These are phyloP conservation scores for Coemansia asiatica DNA, from an alignment of 192 early-diverging fungal species.

Conservation along the genomic window DNA sequence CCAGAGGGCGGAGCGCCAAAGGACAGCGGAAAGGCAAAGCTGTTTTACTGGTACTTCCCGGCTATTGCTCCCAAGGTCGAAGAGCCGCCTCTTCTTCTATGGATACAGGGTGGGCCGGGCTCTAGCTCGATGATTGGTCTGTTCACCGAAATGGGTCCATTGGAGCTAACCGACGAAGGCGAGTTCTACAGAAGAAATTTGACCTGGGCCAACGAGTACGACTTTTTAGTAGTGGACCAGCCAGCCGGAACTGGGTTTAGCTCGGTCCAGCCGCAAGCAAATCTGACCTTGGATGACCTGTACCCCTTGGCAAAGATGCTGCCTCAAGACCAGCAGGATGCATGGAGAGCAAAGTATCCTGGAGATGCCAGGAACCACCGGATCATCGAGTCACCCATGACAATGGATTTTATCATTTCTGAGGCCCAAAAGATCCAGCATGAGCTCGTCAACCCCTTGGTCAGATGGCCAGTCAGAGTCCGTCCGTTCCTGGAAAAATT, in stretches of 20 bases:
- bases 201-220: conserved; percentile 71
- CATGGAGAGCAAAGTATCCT: conserved; percentile 38
- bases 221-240: conserved; percentile 78
- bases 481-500: conserved; percentile 31
- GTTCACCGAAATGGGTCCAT: conserved; percentile 75
- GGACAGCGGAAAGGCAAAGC: conserved; percentile 38
- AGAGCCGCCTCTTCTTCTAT: conserved; percentile 69
- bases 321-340: conserved; percentile 18
- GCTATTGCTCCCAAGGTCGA: conserved; percentile 60
- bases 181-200: conserved; percentile 55
- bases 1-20: conserved; percentile 23
- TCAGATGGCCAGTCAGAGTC: conserved; percentile 22
- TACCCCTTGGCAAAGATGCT: conserved; percentile 33
- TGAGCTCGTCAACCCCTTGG: conserved; percentile 21
- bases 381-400: conserved; percentile 34
- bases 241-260: conserved; percentile 77
- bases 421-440: conserved; percentile 23
- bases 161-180: conserved; percentile 60
- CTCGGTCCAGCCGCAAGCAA: conserved; percentile 40
- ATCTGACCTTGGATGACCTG: conserved; percentile 43
- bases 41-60: conserved; percentile 83
- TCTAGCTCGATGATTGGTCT: conserved; percentile 78
- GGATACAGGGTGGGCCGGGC: conserved; percentile 86
- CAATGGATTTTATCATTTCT: conserved; percentile 21
- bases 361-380: conserved; percentile 25